Conservation (phyloP, 129 eudicot species). For the Kitagawia praeruptora region DNA sequence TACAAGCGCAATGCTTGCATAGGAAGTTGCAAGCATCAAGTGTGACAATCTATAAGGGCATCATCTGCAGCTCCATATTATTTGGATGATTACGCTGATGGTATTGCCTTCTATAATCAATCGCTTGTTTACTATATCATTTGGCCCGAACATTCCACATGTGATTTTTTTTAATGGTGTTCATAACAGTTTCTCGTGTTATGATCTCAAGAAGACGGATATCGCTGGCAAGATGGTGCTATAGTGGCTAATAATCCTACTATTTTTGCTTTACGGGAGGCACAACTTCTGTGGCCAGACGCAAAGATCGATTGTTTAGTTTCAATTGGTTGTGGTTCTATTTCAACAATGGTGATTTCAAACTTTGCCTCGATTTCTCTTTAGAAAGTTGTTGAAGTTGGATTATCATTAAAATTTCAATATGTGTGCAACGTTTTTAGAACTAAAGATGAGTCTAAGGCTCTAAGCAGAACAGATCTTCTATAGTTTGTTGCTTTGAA, state of each 20-base stretch:
- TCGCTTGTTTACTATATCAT: conserved; percentile 3
- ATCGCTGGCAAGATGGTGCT: conserved; percentile 99
- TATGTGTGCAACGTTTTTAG: background rate
- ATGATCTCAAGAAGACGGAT: conserved; percentile 33
- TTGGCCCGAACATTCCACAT: background rate
- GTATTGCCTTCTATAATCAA: conserved; percentile 24
- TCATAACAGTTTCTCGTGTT: conserved; percentile 8
- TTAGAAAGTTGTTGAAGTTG: background rate
- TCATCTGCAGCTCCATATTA: conserved; percentile 99
- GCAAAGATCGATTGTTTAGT: conserved; percentile 81
- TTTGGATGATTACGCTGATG: conserved; percentile 98
- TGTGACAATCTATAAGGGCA: conserved; percentile 98
- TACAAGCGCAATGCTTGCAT: conserved; percentile 75
- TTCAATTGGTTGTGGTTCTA: conserved; percentile 92
- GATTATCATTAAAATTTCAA: background rate
- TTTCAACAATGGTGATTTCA: conserved; percentile 74
- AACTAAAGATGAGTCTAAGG: background rate
- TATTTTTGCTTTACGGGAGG: conserved; percentile 87
- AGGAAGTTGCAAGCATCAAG: conserved; percentile 92
- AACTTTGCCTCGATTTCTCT: background rate
- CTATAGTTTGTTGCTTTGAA: background rate
- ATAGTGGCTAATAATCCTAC: conserved; percentile 96
- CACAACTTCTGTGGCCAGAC: conserved; percentile 97
- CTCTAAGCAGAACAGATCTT: background rate
- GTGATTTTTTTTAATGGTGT: conserved; percentile 5